Evolutionary conservation across 2,329 filamentous ascomycete species (phyloP).

Genomic region (Colletotrichum tropicale): DNA sequence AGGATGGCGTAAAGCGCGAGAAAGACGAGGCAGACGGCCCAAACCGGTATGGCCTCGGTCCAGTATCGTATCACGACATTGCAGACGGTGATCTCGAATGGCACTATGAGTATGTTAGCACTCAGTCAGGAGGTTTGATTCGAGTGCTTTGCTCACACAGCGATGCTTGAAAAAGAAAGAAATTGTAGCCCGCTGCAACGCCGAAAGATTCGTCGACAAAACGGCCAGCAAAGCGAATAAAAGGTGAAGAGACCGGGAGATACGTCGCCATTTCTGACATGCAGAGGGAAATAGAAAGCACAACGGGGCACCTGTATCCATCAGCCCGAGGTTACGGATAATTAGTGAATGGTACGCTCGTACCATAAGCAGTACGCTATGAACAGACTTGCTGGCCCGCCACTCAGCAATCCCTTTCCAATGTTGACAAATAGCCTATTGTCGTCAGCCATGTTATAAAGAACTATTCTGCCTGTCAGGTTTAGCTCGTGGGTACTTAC

Average conservation of each 20-base stretch:
- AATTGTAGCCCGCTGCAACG: neutral
- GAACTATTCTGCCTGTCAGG: too few relatives aligned
- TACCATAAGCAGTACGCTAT: neutral
- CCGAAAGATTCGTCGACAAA: neutral
- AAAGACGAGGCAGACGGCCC: neutral
- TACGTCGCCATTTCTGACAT: neutral
- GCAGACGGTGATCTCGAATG: neutral
- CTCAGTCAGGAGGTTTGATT: neutral
- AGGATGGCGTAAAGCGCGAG: neutral
- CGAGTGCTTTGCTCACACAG: neutral
- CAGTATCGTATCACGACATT: neutral
- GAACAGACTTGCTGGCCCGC: neutral
- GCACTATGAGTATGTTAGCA: neutral
- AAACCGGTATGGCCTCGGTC: neutral
- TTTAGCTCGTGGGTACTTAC: neutral
- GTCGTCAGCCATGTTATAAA: neutral
- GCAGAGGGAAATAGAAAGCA: neutral
- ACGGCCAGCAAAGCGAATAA: neutral
- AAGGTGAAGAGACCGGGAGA: neutral
- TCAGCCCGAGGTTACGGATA: neutral
- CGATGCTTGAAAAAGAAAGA: neutral
- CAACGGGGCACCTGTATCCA: neutral
- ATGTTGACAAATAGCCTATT: neutral
- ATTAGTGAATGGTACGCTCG: accelerated
- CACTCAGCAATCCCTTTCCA: neutral